phyloP scores from a whole-genome alignment of 768 basidiomycete genomes.

The Boletus reticuloceps region DNA sequence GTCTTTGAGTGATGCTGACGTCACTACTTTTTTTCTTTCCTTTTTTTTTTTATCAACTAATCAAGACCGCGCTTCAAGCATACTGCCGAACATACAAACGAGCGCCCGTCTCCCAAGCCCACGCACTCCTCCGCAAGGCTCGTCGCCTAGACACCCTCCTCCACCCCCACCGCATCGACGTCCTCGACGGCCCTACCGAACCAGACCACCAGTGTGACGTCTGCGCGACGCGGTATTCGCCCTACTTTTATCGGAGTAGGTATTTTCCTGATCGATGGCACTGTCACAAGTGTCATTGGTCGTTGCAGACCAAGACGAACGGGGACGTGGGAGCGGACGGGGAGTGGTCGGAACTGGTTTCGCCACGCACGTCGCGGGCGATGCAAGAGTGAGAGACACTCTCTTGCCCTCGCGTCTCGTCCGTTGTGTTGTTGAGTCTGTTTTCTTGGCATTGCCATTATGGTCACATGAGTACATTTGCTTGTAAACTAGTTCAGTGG shows the following conservation, averaged over 20 bases:
- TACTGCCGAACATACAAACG: slow-evolving; percentile 87
- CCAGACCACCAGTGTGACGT: slow-evolving; percentile 47
- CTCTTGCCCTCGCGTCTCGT: background rate
- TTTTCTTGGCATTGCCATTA: slow-evolving; percentile 15
- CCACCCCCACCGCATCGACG: slow-evolving; percentile 41
- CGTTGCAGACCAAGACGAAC: slow-evolving; percentile 5
- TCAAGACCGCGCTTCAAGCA: slow-evolving; percentile 84
- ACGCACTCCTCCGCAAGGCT: slow-evolving; percentile 87
- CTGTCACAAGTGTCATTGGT: slow-evolving; percentile 47
- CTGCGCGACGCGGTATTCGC: slow-evolving; percentile 71
- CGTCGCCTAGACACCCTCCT: slow-evolving; percentile 76
- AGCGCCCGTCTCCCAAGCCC: slow-evolving; percentile 65
- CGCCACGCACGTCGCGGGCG: slow-evolving; percentile 7
- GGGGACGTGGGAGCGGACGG: background rate
- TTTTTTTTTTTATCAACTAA: background rate
- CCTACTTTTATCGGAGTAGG: slow-evolving; percentile 60
- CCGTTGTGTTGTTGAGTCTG: background rate
- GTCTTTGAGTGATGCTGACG: slow-evolving; percentile 3
- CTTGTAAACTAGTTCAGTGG: slow-evolving; percentile 26
- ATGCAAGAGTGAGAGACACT: slow-evolving; percentile 17
- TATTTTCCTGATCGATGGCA: slow-evolving; percentile 27
- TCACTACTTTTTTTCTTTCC: background rate
- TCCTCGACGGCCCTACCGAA: slow-evolving; percentile 10
- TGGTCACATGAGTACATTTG: slow-evolving; percentile 24
- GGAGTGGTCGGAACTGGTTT: slow-evolving; percentile 16